Evolutionary conservation across 257 asterid species (phyloP), one percentile per base, ranked within the genome.

Genomic region (Primulina huaijiensis): DNA sequence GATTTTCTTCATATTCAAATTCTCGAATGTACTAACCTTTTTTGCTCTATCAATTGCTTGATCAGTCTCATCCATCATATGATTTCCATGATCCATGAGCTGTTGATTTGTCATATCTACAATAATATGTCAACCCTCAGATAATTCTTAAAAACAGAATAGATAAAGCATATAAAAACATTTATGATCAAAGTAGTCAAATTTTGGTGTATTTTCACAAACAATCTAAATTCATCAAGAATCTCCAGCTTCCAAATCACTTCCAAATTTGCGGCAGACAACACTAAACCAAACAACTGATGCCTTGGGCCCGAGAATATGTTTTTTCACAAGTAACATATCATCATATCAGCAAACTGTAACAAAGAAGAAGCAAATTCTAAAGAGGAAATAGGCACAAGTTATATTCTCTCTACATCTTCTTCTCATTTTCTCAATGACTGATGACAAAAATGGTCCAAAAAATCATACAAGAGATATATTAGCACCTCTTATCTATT

Each of bases 51-150:
- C 95, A 74, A 94, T 91, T 68, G 84, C 88, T 80, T 91, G 93
- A 79, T 94, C 97, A 59, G 97, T 91, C 83, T 94, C 96, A 78
- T 89, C 92, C 97, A 91, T 91, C 97, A 82, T 89, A 62, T 76
- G 84, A 80, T 86, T 84, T 67, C 97, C 99, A 37, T 80, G 86
- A 83, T 89, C 97, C 76, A 88, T 20, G 52, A 94, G 87, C 80
- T 94, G 96, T 83, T 91, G 92, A 81, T 94, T 94, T 70, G 90
- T 60, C 99, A 94, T 89, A 70, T 85, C 99, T 94, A 92, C 82
- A 85, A 76, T 60, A 64, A 35, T 67, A 69, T 30, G 71, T 35
- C 55, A 58, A 64, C 57, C 14, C 29, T 72, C 73, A 77, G 78
- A 72, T 79, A 8, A 30, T 67, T 72, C 74, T 67, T 60, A 62